Evolutionary conservation across 106 monocot genomes (phyloP), one percentile per base, ranked within the genome.

Genomic region (Dioscorea alata): DNA sequence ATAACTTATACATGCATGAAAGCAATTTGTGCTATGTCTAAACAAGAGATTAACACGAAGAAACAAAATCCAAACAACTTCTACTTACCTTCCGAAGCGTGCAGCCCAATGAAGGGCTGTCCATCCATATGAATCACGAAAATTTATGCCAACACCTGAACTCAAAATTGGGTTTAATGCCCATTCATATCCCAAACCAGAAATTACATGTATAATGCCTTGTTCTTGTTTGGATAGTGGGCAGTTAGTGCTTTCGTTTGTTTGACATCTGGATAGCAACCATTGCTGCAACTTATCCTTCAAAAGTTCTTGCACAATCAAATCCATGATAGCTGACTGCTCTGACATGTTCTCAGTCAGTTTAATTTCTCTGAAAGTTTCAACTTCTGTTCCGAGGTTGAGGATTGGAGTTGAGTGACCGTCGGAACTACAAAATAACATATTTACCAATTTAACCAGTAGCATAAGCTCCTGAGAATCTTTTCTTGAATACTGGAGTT

Each of bases 21-120:
- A 42, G 42, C 2, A 42, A 42, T 8, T 42, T 42, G 5, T 42
- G 42, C 42, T 42, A 42, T 42, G 6, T 42, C 42, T 42, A 42
- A 42, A 42, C 42, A 42, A 10, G 42, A 42, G 42, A 42, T 42
- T 42, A 42, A 42, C 10, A 10, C 6, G 42, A 42, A 42, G 9
- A 6, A 8, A 42, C 2, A 8, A 42, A 10, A 42, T 6, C 2
- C 6, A 42, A 2, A 60, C 14, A 50, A 28, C 28, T 28, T 28
- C 21, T 23, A 24, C 6, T 69, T 79, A 97, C 97, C 97, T 89
- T 81, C 89, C 97, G 83, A 86, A 92, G 65, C 65, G 71, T 63
- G 97, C 97, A 76, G 97, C 92, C 97, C 97, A 97, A 71, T 97
- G 97, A 68, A 97, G 97, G 48, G 89, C 89, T n/a, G 97, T 97